Base-by-base conservation (phyloP, 176 grass and related monocot genomes). In the Oryza meridionalis region DNA sequence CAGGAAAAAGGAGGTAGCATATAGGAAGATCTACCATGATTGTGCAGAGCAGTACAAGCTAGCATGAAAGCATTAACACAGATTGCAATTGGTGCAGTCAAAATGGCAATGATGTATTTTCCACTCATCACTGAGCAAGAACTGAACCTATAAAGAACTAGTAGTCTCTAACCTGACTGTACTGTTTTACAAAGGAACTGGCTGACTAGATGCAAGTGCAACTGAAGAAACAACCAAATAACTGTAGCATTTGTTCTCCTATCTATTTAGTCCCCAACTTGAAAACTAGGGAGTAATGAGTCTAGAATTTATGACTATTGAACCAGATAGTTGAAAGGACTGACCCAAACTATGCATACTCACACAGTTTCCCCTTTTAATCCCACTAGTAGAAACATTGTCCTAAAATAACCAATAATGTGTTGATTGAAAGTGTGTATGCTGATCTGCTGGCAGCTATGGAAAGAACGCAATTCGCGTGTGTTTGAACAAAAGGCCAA, bases 91-190 rank as follows among this genome's bases (percentile, higher is more conserved):
- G 49, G 63, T 70, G 67, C 33, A 21, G 32, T 66, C 31, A 77
- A 72, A 82, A 71, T 37, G 72, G 0, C 11, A 65, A 14, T 17
- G 10, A 19, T 2, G 61, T 21, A 27, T 27, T 27, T 27, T 27
- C 29, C 49, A 64, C 4, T 27, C 49, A 13, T 81, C 50, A 73
- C 21, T 29, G 29, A 78, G 32, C 49, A 79, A 81, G 51, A 65
- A 73, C 73, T 61, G 6, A 82, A 24, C 35, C 46, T 75, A 22
- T 68, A 58, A 78, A 49, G 38, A 70, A 49, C 5, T n/a, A 42
- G 22, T 13, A 77, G 42, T 67, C 17, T n/a, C 43, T 46, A 82
- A 76, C 80, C 25, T 33, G 13, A 84, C 27, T 83, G 46, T 43
- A 12, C 0, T 67, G n/a, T 74, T 47, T 25, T 10, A 44, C 17